Percentiles rank a stretch among this genome's conserved stretches.
These are phyloP conservation scores for Plectranthus barbatus DNA, from an alignment of 257 asterid species.

Conservation along the genomic window DNA sequence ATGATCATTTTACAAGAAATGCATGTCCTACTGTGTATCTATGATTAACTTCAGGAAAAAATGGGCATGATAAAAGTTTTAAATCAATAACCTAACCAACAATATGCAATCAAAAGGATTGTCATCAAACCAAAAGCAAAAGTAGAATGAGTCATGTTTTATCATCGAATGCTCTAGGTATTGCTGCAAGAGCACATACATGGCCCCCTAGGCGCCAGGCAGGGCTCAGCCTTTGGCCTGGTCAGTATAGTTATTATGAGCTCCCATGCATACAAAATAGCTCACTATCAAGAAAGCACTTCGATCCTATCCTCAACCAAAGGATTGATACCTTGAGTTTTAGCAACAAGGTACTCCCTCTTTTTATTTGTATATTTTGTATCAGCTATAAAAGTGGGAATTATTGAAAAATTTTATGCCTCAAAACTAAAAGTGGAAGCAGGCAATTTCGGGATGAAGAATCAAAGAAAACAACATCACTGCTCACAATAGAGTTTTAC, in stretches of 20 bases:
- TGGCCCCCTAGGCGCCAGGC: neutral
- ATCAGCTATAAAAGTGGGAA: neutral
- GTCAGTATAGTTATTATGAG: neutral
- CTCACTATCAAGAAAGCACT: neutral
- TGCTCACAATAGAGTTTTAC: constrained; percentile 25
- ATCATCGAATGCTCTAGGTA: neutral
- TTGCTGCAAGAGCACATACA: neutral
- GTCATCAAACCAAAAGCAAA: neutral
- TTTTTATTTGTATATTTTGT: neutral
- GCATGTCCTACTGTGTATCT: too few species aligned
- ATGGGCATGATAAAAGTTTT: neutral
- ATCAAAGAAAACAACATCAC: neutral
- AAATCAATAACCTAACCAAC: neutral
- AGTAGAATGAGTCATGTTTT: neutral
- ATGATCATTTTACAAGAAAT: neutral
- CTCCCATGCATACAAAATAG: neutral
- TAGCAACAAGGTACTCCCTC: constrained; percentile 2
- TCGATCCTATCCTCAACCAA: neutral
- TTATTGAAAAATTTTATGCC: neutral
- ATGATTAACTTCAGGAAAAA: too few species aligned
- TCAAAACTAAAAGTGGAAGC: constrained; percentile 2
- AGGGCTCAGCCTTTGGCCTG: neutral
- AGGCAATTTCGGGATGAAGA: neutral
- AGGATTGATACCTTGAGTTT: neutral
- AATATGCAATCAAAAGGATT: constrained; percentile 1